Evolutionary conservation across 2,329 filamentous ascomycete species (phyloP).

Genomic region (Verticillium isaacii): DNA sequence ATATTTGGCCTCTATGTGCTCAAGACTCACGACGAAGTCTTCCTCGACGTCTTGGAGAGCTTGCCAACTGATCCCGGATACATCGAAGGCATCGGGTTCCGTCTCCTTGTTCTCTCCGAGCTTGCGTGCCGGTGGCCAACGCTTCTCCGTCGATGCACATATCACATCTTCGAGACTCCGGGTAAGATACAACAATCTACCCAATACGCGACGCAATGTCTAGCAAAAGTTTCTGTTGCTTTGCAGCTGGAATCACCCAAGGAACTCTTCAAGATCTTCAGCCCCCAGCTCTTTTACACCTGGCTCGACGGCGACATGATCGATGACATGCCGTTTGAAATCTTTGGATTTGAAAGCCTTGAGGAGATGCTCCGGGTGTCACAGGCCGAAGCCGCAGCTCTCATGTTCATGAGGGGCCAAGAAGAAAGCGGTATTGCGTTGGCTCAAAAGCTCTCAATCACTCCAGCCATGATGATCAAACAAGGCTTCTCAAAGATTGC

Average conservation of each 20-base stretch:
- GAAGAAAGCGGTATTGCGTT: constrained; percentile 58
- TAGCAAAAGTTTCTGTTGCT: constrained; percentile 59
- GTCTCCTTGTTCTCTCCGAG: constrained; percentile 69
- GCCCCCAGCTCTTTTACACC: constrained; percentile 83
- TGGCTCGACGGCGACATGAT: constrained; percentile 71
- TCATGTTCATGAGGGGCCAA: constrained; percentile 78
- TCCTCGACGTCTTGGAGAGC: constrained; percentile 75
- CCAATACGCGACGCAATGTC: constrained; percentile 68
- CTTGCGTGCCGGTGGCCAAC: constrained; percentile 83
- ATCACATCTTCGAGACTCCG: constrained; percentile 90
- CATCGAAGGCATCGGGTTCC: constrained; percentile 78
- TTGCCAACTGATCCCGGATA: constrained; percentile 70
- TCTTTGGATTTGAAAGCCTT: constrained; percentile 74
- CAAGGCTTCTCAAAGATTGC: constrained; percentile 71
- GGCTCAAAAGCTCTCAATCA: constrained; percentile 48
- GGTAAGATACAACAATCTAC: constrained; percentile 63
- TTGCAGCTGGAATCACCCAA: constrained; percentile 62
- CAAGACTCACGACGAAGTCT: constrained; percentile 75
- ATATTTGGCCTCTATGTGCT: constrained; percentile 83
- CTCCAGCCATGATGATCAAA: constrained; percentile 54
- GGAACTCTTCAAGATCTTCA: constrained; percentile 77
- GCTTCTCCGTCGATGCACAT: constrained; percentile 79
- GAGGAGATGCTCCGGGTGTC: constrained; percentile 64
- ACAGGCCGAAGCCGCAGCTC: constrained; percentile 71
- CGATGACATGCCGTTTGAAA: constrained; percentile 72